Evolutionary conservation across 108 stramenopile species (phyloP).

Genomic region (Fragilaria crotonensis): DNA sequence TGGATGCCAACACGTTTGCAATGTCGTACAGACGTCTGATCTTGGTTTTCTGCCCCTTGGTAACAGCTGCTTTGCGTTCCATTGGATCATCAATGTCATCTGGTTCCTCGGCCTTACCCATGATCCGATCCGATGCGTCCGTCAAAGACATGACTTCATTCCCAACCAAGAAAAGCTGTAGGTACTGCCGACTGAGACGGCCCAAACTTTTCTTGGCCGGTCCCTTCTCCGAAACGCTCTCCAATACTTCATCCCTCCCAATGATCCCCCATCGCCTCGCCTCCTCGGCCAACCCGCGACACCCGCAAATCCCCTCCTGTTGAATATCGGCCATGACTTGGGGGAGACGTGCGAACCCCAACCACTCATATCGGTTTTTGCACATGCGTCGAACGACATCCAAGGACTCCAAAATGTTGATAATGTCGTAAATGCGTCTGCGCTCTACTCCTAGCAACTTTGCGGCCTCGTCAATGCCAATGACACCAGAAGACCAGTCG

Average conservation of each 20-base stretch:
- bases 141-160: conserved; percentile 40
- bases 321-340: conserved; percentile 60
- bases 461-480: conserved; percentile 61
- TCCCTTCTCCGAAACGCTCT: neutral
- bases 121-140: conserved; percentile 70
- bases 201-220: conserved; percentile 68
- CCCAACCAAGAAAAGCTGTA: conserved; percentile 83
- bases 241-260: neutral
- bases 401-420: conserved; percentile 89
- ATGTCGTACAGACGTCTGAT: conserved; percentile 95
- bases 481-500: conserved; percentile 18
- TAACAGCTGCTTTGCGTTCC: conserved; percentile 25
- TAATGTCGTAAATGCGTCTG: conserved; percentile 91
- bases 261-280: neutral
- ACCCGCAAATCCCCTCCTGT: conserved; percentile 41
- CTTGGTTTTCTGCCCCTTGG: conserved; percentile 80
- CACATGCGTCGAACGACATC: conserved; percentile 61
- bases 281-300: conserved; percentile 15
- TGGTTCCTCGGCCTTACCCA: conserved; percentile 32
- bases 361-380: conserved; percentile 91
- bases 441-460: conserved; percentile 77
- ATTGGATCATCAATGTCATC: neutral
- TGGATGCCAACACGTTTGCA: conserved; percentile 83
- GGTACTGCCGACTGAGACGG: conserved; percentile 66
- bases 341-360: conserved; percentile 54